Conservation (phyloP, 1,284 basidiomycete genomes). For the Abortiporus biennis region DNA sequence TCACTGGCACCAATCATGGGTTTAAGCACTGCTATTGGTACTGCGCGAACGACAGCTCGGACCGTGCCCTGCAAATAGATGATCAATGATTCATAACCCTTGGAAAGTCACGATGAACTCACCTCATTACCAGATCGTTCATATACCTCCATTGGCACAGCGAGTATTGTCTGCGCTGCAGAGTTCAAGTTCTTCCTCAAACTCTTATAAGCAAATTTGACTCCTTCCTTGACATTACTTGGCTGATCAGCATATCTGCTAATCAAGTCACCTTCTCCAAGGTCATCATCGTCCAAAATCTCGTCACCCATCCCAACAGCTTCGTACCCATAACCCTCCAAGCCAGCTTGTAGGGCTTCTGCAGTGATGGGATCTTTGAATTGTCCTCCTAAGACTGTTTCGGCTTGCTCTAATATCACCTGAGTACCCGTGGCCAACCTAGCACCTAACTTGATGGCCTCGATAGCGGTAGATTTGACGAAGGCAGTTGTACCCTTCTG, state of each 20-base stretch:
- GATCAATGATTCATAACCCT: constrained; percentile 2
- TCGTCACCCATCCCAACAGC: constrained; percentile 24
- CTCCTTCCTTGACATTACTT: constrained; percentile 74
- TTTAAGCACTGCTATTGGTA: constrained; percentile 93
- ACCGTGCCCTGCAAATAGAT: constrained; percentile 66
- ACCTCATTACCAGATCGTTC: constrained; percentile 88
- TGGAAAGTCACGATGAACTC: constrained; percentile 18
- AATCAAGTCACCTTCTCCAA: constrained; percentile 46
- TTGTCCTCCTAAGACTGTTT: constrained; percentile 83
- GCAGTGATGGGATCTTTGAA: constrained; percentile 60
- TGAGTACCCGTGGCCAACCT: constrained; percentile 94
- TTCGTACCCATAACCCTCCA: constrained; percentile 23
- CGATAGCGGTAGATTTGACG: constrained; percentile 88
- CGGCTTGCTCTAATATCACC: constrained; percentile 93
- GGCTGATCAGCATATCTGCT: constrained; percentile 94
- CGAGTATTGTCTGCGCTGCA: constrained; percentile 96
- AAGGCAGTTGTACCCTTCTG: constrained; percentile 92
- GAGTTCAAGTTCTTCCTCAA: constrained; percentile 81
- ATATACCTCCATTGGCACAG: constrained; percentile 98
- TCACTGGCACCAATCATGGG: constrained; percentile 97
- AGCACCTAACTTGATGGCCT: constrained; percentile 94
- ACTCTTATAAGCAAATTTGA: constrained; percentile 87
- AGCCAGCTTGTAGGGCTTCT: constrained; percentile 46
- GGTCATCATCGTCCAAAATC: constrained; percentile 34
- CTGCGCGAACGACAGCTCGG: constrained; percentile 88